Evolutionary conservation across 2,329 filamentous ascomycete genomes (phyloP), one percentile per base, ranked within the genome.

Genomic region (Aspergillus persii): DNA sequence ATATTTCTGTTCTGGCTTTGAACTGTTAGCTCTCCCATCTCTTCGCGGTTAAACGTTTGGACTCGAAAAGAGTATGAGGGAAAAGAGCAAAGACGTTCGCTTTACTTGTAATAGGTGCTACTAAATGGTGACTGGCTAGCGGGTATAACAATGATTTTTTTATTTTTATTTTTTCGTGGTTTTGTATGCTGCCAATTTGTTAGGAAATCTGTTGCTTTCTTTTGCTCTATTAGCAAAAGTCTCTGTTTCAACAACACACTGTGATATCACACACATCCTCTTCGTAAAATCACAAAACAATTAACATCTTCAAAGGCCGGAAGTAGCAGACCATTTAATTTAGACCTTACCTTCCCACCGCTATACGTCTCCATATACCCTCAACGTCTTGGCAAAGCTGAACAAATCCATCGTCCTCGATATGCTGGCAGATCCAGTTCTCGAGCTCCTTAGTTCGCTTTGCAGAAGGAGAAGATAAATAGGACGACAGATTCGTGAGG

Each of bases 331-430:
- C 18, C 18, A 26, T 23, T 23, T 15, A 12, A 33, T 54, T 56
- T 15, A 39, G 30, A 54, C n/a, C 31, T 57, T 57, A 66, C 50
- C 60, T 63, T 1, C 77, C 77, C 64, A 78, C 72, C 5, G 71
- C 74, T 66, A 79, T 70, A 11, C 77, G 68, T 53, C 64, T 68
- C 77, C 77, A 80, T 18, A 75, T 67, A 1, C 69, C 68, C 53
- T 79, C 75, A 4, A 80, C 65, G 61, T 76, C 74, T 63, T 76
- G 68, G 56, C 76, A 78, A 11, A 80, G 65, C 29, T 66, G 61
- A 29, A 75, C 61, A 54, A 80, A 80, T 3, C 57, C 65, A 27
- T 78, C 75, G 29, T 78, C 73, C 31, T 79, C 73, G 1, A 80
- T 66, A 54, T 77, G 69, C 12, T 70, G 62, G 52, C 77, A 79